Conservation (phyloP, 768 basidiomycete genomes). For the Trametes coccinea region DNA sequence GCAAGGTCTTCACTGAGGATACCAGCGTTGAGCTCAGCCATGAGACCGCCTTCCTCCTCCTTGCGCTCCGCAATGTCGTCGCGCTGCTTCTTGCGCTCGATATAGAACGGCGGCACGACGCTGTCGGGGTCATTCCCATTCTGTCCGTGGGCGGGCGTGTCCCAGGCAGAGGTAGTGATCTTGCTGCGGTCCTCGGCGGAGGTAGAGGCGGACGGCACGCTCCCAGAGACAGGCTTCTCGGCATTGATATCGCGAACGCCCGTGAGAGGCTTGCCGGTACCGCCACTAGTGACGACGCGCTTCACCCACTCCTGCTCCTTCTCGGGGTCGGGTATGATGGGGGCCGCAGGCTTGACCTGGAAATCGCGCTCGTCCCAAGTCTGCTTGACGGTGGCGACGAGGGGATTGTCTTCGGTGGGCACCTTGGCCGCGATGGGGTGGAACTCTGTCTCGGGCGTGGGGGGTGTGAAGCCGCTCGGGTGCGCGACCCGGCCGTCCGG, state of each 20-base stretch:
- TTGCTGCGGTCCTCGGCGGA: conserved; percentile 13
- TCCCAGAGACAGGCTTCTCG: neutral
- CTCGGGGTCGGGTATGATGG: conserved; percentile 5
- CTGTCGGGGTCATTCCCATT: conserved; percentile 18
- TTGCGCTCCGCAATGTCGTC: conserved; percentile 24
- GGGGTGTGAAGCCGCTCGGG: conserved; percentile 46
- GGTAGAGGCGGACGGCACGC: neutral
- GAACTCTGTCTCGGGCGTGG: conserved; percentile 42
- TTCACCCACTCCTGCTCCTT: conserved; percentile 19
- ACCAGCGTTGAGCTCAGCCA: conserved; percentile 30
- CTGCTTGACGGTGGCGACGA: conserved; percentile 27
- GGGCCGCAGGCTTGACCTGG: neutral
- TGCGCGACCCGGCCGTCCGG: conserved; percentile 41
- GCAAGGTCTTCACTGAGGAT: conserved; percentile 29
- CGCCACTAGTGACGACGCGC: conserved; percentile 11
- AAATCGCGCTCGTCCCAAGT: conserved; percentile 30
- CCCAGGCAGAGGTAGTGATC: conserved; percentile 24
- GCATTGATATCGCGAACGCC: conserved; percentile 8
- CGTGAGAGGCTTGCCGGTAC: neutral
- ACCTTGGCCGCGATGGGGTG: conserved; percentile 28
- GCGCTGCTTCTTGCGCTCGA: conserved; percentile 29
- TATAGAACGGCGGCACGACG: conserved; percentile 26
- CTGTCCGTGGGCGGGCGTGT: conserved; percentile 10
- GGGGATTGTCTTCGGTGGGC: conserved; percentile 23
- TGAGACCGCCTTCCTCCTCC: conserved; percentile 31